Percentiles rank a stretch among this genome's conserved stretches.
Conservation (phyloP, 179 eudicot genomes). For the Corrigiola litoralis region DNA sequence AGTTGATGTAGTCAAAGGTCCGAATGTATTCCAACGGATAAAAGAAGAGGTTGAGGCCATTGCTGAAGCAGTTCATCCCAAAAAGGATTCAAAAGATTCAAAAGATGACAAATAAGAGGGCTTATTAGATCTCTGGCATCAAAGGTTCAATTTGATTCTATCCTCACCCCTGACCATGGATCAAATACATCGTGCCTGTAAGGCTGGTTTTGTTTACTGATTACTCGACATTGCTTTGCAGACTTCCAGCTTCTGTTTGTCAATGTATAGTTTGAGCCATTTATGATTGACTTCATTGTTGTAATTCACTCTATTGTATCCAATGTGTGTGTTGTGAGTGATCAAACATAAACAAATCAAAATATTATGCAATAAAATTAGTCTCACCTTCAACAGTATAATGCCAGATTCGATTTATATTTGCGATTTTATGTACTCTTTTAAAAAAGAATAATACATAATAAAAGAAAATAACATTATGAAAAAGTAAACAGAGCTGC, state of each 20-base stretch:
- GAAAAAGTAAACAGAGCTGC: too few relatives aligned
- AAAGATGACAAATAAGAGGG: constrained; percentile 22
- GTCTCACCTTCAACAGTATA: too few relatives aligned
- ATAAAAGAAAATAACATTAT: too few relatives aligned
- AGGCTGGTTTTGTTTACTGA: background rate
- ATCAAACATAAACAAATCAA: too few relatives aligned
- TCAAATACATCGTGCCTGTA: constrained; percentile 1
- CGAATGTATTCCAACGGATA: constrained; percentile 50
- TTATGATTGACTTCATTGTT: too few relatives aligned
- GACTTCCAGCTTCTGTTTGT: background rate
- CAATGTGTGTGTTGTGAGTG: too few relatives aligned
- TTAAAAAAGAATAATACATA: too few relatives aligned
- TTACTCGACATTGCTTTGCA: background rate
- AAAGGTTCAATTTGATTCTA: background rate
- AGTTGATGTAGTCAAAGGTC: constrained; percentile 59
- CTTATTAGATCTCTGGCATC: background rate
- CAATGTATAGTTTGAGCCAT: too few relatives aligned
- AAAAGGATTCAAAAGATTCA: constrained; percentile 36
- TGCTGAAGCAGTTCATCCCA: constrained; percentile 30
- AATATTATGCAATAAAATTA: too few relatives aligned
- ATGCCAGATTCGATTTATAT: too few relatives aligned
- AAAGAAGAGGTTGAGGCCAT: constrained; percentile 51
- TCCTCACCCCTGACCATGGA: background rate
- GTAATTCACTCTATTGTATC: too few relatives aligned
- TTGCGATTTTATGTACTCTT: too few relatives aligned